Percentiles rank a stretch among this genome's conserved stretches.
These are phyloP conservation scores for Immersiporthe knoxdaviesiana DNA, from an alignment of 2,329 filamentous ascomycete genomes.

Conservation along the genomic window DNA sequence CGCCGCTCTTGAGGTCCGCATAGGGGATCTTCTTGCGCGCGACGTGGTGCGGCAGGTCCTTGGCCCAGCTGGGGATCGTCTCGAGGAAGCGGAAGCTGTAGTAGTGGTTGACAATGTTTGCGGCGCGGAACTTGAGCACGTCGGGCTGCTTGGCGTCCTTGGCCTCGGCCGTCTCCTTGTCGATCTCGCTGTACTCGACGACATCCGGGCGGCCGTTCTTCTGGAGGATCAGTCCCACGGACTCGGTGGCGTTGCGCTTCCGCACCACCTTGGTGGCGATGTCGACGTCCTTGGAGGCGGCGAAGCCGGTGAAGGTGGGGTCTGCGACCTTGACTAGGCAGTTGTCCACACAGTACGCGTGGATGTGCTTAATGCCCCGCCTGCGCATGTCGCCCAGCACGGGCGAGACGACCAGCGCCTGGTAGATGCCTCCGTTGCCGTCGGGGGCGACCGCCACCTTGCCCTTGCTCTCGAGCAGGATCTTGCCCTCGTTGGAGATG, in stretches of 20 bases:
- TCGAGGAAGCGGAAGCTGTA: slow-evolving; percentile 95
- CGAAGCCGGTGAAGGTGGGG: slow-evolving; percentile 92
- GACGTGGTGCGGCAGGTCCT: slow-evolving; percentile 91
- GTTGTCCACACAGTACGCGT: slow-evolving; percentile 98
- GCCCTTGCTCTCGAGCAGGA: slow-evolving; percentile 86
- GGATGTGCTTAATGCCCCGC: slow-evolving; percentile 90
- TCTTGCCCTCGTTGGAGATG: slow-evolving; percentile 97
- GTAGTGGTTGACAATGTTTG: slow-evolving; percentile 99
- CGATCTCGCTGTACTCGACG: slow-evolving; percentile 98
- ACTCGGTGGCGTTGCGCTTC: slow-evolving; percentile 95
- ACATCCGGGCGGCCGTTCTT: slow-evolving; percentile 97
- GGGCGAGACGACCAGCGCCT: slow-evolving; percentile 79
- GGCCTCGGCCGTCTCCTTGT: slow-evolving; percentile 84
- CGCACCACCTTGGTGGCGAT: slow-evolving; percentile 99
- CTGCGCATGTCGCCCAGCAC: slow-evolving; percentile 86
- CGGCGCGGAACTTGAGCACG: slow-evolving; percentile 92
- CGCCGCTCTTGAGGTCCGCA: slow-evolving; percentile 74
- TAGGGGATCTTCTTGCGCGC: slow-evolving; percentile 98
- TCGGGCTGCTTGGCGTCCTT: slow-evolving; percentile 78
- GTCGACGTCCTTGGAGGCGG: slow-evolving; percentile 84
- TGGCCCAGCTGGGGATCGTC: slow-evolving; percentile 82
- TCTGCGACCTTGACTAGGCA: slow-evolving; percentile 99
- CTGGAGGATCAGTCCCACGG: slow-evolving; percentile 88
- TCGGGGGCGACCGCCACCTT: slow-evolving; percentile 95
- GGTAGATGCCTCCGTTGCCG: slow-evolving; percentile 96